phyloP scores from a whole-genome alignment of 768 basidiomycete genomes.

The Omphalotus guepiniiformis region DNA sequence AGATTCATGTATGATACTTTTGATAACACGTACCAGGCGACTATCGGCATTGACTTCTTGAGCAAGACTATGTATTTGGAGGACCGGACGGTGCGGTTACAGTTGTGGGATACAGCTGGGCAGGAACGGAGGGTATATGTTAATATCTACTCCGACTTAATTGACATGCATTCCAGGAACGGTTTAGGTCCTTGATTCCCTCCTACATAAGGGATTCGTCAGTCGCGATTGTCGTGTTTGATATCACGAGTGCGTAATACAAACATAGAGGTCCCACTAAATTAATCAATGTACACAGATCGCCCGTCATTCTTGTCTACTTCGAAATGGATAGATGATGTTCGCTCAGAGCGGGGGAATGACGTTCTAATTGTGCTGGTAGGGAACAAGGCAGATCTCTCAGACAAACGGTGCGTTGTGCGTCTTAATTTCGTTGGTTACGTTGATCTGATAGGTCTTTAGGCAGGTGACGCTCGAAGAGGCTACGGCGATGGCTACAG shows the following conservation, averaged over 20 bases:
- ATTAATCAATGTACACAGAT: conserved; percentile 52
- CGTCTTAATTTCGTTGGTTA: neutral
- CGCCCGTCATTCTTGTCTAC: conserved; percentile 98
- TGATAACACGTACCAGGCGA: conserved; percentile 98
- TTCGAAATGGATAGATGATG: conserved; percentile 99
- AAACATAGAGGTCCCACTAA: too few species aligned
- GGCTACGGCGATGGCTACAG: conserved; percentile 85
- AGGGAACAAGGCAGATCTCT: conserved; percentile 98
- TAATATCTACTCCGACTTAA: neutral
- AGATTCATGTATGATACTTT: conserved; percentile 99
- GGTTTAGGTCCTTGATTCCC: conserved; percentile 95
- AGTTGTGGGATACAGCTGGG: conserved; percentile 98
- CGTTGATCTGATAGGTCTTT: conserved; percentile 9
- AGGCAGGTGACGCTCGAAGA: conserved; percentile 99
- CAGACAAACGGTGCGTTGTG: conserved; percentile 87
- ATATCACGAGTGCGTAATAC: conserved; percentile 91
- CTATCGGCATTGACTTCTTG: conserved; percentile 98
- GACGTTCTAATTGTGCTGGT: conserved; percentile 98
- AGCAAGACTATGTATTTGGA: conserved; percentile 99
- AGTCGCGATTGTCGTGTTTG: conserved; percentile 98
- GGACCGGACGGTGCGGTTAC: conserved; percentile 94
- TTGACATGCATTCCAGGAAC: conserved; percentile 55
- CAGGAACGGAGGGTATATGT: conserved; percentile 44
- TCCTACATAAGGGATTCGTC: conserved; percentile 99
- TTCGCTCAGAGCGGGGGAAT: conserved; percentile 92